Percentiles rank a stretch among this genome's conserved stretches.
Conservation (phyloP, 2,329 filamentous ascomycete species). For the Ophiostoma triangulosporum region DNA sequence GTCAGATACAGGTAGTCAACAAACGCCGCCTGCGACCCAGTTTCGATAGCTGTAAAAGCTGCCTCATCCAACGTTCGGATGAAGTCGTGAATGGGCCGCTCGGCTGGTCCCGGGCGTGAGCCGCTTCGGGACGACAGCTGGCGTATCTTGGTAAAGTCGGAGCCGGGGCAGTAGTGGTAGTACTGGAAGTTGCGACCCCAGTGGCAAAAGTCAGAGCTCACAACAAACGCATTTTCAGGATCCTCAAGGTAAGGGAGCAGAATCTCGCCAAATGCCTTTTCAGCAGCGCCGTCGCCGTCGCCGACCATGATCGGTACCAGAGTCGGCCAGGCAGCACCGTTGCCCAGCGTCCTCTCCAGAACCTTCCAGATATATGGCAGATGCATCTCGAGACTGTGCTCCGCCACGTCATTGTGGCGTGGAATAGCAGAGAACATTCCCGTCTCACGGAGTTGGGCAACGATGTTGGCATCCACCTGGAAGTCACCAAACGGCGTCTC, state of each 20-base stretch:
- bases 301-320: slow-evolving; percentile 82
- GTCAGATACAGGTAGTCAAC: slow-evolving; percentile 55
- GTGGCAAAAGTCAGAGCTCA: slow-evolving; percentile 95
- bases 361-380: slow-evolving; percentile 85
- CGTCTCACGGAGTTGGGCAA: slow-evolving; percentile 34
- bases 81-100: slow-evolving; percentile 62
- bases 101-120: slow-evolving; percentile 22
- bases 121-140: slow-evolving; percentile 20
- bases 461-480: slow-evolving; percentile 44
- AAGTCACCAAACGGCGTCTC: slow-evolving; percentile 63
- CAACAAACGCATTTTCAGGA: slow-evolving; percentile 64
- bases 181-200: slow-evolving; percentile 83
- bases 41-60: slow-evolving; percentile 75
- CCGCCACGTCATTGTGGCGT: slow-evolving; percentile 53
- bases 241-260: slow-evolving; percentile 68
- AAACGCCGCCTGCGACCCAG: slow-evolving; percentile 59
- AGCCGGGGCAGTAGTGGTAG: slow-evolving; percentile 54
- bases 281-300: slow-evolving; percentile 50
- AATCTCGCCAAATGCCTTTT: slow-evolving; percentile 54
- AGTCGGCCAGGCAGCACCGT: slow-evolving; percentile 42
- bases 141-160: slow-evolving; percentile 27
- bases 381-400: slow-evolving; percentile 96
- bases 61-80: slow-evolving; percentile 68
- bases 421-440: slow-evolving; percentile 54
- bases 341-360: slow-evolving; percentile 35